Evolutionary conservation across 2,329 filamentous ascomycete species (phyloP), one percentile per base, ranked within the genome.

Genomic region (Fusarium stilboides): DNA sequence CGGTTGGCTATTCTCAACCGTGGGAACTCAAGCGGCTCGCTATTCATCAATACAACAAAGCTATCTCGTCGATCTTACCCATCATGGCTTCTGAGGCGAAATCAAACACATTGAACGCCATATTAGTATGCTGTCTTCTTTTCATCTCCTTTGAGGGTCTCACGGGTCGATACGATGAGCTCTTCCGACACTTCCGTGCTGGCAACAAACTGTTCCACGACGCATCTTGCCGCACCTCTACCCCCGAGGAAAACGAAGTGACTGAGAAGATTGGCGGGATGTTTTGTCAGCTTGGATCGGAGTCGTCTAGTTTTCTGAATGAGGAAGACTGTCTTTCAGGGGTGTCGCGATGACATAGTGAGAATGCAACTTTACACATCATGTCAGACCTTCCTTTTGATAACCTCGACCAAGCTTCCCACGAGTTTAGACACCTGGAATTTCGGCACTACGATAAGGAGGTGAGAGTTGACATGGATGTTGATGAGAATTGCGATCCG

Each of bases 1-100:
- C 31, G 0, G 42, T 44, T 5, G 42, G 57, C 3, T 63, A 63
- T 19, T 45, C 36, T 1, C 36, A 31, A 1, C 57, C 57, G 4
- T 34, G 56, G 13, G 12, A 43, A 7, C 5, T 62, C 0, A 58
- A 62, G 3, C 31, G 42, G 2, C 58, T 50, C 6, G 49, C 63
- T 13, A 63, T 63, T 8, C 60, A 62, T 1, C 60, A 63, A 4
- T 63, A 63, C 5, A 63, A 63, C 31, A 63, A 15, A 44, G 60
- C 60, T 8, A 63, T 63, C 36, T 43, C 57, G 0, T 62, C 57
- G 0, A 62, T 63, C 3, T 4, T 63, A 1, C 57, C 60, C 1
- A 12, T 62, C 3, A 62, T 63, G 60, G 62, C 60, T 0, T n/a
- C 42, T 0, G 42, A 49, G 0, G 33, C 28, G 8, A 2, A 28